Base-by-base conservation (phyloP, 306 rosid species). In the Gynostemma pentaphyllum region DNA sequence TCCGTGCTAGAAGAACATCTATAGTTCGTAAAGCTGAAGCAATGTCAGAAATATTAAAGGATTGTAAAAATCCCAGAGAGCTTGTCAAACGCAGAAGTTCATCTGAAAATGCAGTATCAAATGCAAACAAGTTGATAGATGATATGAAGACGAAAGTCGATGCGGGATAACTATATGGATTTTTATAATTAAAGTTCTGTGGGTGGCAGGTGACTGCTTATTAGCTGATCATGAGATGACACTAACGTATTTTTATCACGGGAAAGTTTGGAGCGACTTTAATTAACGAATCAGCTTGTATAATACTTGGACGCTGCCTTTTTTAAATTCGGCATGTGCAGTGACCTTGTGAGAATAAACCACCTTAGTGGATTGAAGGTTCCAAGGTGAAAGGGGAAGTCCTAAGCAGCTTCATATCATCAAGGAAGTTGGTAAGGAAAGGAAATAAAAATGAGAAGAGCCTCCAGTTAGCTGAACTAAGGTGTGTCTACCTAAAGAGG, bases 1-100 rank as follows among this genome's bases (percentile, higher is more conserved):
- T 82, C 44, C 62, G 66, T 42, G 79, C 77, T 12, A 75, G 87
- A 75, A 81, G 87, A 75, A 75, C 70, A 60, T 82, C 83, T 60
- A 75, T 86, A 72, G 70, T 92, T 66, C 71, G 55, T 69, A 88
- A 84, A 75, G 95, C 95, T 3, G 69, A 87, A 78, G 83, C 81
- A 52, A 72, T 85, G 85, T 85, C 96, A 53, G 84, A 75, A 48
- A 69, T 82, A 78, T 76, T 91, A 63, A 85, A 87, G 78, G 67
- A 73, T 72, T 72, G 78, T 67, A 70, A 75, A n/a, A 75, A 84
- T 76, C 96, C 90, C 34, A 74, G 88, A 48, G 82, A 82, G 67
- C 77, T 88, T 47, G 83, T 64, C 13, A 83, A 77, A 69, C 37
- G 36, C 62, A 74, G 81, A 81, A 70, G 66, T 60, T 69, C 78